Evolutionary conservation across 192 early-diverging fungal species (phyloP).

Genomic region (Backusella westeae): DNA sequence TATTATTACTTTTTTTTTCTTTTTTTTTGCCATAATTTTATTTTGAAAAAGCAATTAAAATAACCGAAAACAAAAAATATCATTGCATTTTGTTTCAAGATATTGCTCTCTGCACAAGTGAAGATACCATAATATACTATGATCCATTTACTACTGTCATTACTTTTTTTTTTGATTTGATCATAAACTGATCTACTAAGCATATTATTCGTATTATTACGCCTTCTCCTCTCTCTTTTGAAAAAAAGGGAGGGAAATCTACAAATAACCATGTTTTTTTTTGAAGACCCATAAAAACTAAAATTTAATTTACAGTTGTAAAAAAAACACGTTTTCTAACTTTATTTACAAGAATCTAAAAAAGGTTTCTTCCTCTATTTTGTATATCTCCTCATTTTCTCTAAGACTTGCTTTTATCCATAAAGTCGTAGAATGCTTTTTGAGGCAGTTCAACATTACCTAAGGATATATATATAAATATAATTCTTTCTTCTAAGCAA

Average conservation of each 20-base stretch:
- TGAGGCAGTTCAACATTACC: conserved; percentile 91
- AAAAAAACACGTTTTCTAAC: not conserved
- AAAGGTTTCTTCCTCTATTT: not conserved
- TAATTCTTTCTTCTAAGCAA: not conserved
- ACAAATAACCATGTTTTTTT: not conserved
- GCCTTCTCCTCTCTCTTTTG: not conserved
- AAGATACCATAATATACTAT: not conserved
- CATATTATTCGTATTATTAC: not conserved
- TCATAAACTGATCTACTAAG: not conserved
- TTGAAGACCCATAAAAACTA: not conserved
- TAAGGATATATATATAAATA: conserved; percentile 22
- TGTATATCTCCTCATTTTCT: not conserved
- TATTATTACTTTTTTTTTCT: too few relatives aligned
- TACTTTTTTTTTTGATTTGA: not conserved
- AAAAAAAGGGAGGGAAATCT: not conserved
- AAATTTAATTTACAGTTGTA: conserved; percentile 4
- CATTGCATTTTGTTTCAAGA: too few relatives aligned
- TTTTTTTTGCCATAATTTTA: not conserved
- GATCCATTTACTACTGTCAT: not conserved
- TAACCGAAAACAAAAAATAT: not conserved
- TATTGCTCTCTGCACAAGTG: not conserved
- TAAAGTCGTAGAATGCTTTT: conserved; percentile 81
- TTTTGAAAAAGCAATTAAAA: not conserved
- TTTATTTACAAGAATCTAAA: not conserved
- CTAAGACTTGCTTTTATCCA: conserved; percentile 41